These are phyloP conservation scores for Setaria viridis DNA, from an alignment of 202 grass and related monocot genomes.

Conservation along the genomic window DNA sequence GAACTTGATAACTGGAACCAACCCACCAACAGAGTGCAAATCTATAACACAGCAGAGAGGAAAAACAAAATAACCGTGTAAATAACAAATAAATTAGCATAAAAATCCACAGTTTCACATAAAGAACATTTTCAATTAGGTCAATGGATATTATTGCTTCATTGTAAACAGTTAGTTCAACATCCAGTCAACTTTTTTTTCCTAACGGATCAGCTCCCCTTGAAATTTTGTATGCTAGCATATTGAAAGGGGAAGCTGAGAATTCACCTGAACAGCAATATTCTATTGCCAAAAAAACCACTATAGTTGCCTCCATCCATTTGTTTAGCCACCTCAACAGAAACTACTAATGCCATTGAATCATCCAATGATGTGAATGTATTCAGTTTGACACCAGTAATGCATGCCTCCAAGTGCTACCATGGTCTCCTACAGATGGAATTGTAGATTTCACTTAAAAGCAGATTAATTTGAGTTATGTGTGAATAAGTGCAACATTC, in stretches of 20 bases:
- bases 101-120: neutral
- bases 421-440: slow-evolving; percentile 57
- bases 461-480: slow-evolving; percentile 29
- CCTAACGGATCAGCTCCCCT: slow-evolving; percentile 56
- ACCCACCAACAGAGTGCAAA: slow-evolving; percentile 87
- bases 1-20: slow-evolving; percentile 83
- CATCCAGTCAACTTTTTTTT: neutral
- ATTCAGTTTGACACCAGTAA: slow-evolving; percentile 56
- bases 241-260: slow-evolving; percentile 61
- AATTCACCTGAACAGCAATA: slow-evolving; percentile 64
- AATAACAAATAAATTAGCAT: neutral
- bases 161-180: slow-evolving; percentile 30
- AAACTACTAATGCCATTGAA: slow-evolving; percentile 58
- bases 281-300: slow-evolving; percentile 51
- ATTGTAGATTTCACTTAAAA: slow-evolving; percentile 55
- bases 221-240: slow-evolving; percentile 31
- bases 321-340: slow-evolving; percentile 63
- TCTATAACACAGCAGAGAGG: slow-evolving; percentile 49
- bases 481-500: slow-evolving; percentile 24
- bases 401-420: slow-evolving; percentile 57
- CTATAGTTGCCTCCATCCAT: slow-evolving; percentile 55
- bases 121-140: neutral
- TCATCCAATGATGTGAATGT: slow-evolving; percentile 52
- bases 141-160: slow-evolving; percentile 14
- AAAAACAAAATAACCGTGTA: slow-evolving; percentile 16